Evolutionary conservation across 441 rosid genomes (phyloP).

Genomic region (Croton laevigatus): DNA sequence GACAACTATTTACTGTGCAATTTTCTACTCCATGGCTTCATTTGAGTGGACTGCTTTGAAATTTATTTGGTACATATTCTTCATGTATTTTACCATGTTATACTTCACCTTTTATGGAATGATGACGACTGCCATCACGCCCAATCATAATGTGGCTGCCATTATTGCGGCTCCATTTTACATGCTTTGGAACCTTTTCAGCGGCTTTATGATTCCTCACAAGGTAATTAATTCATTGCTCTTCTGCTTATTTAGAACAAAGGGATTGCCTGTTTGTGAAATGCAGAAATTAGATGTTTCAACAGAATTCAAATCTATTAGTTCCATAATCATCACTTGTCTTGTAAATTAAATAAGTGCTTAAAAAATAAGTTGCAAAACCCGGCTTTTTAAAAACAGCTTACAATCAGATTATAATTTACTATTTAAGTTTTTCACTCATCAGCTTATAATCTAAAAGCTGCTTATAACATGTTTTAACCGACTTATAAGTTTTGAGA

Average conservation of each 20-base stretch:
- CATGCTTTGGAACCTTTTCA: slow-evolving; percentile 99
- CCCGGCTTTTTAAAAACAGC: no score
- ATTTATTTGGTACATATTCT: slow-evolving; percentile 89
- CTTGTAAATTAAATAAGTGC: no score
- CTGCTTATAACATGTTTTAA: no score
- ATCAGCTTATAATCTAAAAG: no score
- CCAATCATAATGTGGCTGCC: slow-evolving; percentile 92
- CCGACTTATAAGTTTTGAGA: no score
- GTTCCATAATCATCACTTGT: no score
- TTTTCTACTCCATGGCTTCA: slow-evolving; percentile 91
- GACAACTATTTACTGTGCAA: slow-evolving; percentile 57
- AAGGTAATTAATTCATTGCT: slow-evolving; percentile 50
- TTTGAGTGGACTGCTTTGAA: slow-evolving; percentile 81
- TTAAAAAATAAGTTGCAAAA: no score
- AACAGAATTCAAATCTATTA: no score
- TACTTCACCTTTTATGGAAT: slow-evolving; percentile 98
- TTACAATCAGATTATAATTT: no score
- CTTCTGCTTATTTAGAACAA: not conserved
- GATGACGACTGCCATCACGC: slow-evolving; percentile 98
- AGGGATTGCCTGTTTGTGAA: not conserved
- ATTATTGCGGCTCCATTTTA: slow-evolving; percentile 92
- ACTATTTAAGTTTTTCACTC: no score
- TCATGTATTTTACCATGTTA: slow-evolving; percentile 86
- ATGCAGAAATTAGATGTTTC: not conserved
- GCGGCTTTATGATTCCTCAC: slow-evolving; percentile 94